Evolutionary conservation across 164 flowering plant genomes (phyloP).

Genomic region (Euptelea pleiosperma): DNA sequence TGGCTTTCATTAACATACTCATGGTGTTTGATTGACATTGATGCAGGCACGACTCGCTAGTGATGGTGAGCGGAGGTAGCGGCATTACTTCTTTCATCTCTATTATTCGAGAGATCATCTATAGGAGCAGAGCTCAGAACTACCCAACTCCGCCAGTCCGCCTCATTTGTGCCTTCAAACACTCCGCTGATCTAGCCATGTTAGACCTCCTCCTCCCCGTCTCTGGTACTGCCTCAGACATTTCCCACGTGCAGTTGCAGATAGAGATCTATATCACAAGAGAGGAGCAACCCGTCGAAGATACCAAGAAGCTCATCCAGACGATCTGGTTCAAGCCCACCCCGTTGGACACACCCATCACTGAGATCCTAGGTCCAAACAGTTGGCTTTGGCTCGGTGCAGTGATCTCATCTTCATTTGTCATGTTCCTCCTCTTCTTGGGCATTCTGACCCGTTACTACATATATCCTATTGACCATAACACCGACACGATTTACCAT

Average conservation of each 20-base stretch:
- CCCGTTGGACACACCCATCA: slow-evolving; percentile 41
- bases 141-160: slow-evolving; percentile 39
- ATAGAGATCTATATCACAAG: slow-evolving; percentile 73
- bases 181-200: slow-evolving; percentile 56
- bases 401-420: slow-evolving; percentile 66
- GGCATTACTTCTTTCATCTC: slow-evolving; percentile 84
- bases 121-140: slow-evolving; percentile 18
- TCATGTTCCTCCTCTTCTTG: slow-evolving; percentile 47
- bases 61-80: slow-evolving; percentile 85
- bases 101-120: slow-evolving; percentile 59
- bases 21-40: background rate
- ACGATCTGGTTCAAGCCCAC: slow-evolving; percentile 61
- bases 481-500: slow-evolving; percentile 34
- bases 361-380: slow-evolving; percentile 57
- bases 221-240: slow-evolving; percentile 27
- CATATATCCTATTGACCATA: slow-evolving; percentile 71
- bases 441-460: slow-evolving; percentile 48
- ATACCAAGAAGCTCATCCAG: slow-evolving; percentile 15
- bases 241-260: slow-evolving; percentile 45
- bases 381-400: slow-evolving; percentile 72
- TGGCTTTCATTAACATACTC: background rate
- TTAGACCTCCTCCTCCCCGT: slow-evolving; percentile 70
- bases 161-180: slow-evolving; percentile 56
- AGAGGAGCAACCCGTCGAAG: slow-evolving; percentile 34
- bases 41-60: slow-evolving; percentile 69